Evolutionary conservation across 805 yeast species (phyloP).

Genomic region (Candida argentea): DNA sequence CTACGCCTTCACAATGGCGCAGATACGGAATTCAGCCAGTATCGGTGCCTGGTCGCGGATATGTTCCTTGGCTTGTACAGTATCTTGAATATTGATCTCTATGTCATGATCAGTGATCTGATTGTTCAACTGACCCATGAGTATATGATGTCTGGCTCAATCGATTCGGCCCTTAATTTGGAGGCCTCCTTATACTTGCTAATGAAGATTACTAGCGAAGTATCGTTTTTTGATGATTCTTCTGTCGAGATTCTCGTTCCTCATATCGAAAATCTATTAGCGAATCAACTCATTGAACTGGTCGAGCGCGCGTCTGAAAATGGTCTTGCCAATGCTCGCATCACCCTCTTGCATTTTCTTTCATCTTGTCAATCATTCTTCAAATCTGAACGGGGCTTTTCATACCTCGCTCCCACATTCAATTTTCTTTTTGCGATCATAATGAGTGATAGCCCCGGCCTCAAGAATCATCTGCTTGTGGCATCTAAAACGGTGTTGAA

Average conservation of each 20-base stretch:
- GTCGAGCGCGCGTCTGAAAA: conserved; percentile 7
- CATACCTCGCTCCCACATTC: conserved; percentile 41
- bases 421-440: conserved; percentile 41
- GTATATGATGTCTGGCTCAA: conserved; percentile 1
- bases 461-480: conserved; percentile 21
- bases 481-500: conserved; percentile 45
- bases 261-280: conserved; percentile 15
- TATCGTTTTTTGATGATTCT: conserved; percentile 29
- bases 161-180: conserved; percentile 24
- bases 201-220: conserved; percentile 44
- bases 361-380: conserved; percentile 55
- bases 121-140: conserved; percentile 15
- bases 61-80: conserved; percentile 64
- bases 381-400: conserved; percentile 32
- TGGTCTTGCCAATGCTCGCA: conserved; percentile 4
- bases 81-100: conserved; percentile 44
- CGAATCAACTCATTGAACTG: conserved; percentile 11
- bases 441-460: conserved; percentile 12
- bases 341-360: conserved; percentile 45
- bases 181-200: conserved; percentile 58
- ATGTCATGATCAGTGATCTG: conserved; percentile 30
- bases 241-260: conserved; percentile 18
- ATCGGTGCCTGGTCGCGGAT: conserved; percentile 68
- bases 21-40: conserved; percentile 50
- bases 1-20: conserved; percentile 37